These are phyloP conservation scores for Basidioascus undulatus DNA, from an alignment of 768 basidiomycete genomes.

Conservation along the genomic window DNA sequence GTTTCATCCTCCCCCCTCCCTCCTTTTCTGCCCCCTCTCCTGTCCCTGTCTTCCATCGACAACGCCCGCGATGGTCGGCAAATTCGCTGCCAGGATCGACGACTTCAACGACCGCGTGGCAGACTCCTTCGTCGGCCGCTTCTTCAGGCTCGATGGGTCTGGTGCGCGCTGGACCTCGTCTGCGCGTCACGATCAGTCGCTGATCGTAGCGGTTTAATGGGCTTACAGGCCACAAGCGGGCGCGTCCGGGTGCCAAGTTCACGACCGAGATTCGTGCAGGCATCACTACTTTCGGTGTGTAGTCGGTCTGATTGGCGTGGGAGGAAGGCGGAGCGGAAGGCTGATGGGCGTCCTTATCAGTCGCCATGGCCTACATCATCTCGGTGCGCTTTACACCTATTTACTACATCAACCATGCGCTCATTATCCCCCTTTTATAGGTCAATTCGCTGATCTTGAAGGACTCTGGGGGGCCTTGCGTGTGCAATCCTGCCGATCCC, in stretches of 20 bases:
- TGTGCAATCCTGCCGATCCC: conserved; percentile 29
- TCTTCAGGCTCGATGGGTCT: conserved; percentile 50
- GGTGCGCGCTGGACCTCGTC: conserved; percentile 22
- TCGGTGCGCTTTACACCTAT: conserved; percentile 11
- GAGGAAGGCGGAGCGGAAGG: conserved; percentile 23
- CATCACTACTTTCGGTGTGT: conserved; percentile 53
- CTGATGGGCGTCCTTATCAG: too few species aligned
- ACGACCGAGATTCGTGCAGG: conserved; percentile 59
- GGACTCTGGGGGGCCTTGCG: conserved; percentile 58
- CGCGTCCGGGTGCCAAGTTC: conserved; percentile 3
- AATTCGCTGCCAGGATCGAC: too few species aligned
- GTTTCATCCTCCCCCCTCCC: too few species aligned
- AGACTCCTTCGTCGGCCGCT: conserved; percentile 28
- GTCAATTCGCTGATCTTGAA: conserved; percentile 62
- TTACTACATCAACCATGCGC: neutral
- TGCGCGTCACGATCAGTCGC: too few species aligned
- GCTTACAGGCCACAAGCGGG: conserved; percentile 20
- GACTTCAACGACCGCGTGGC: conserved; percentile 21
- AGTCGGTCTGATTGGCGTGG: conserved; percentile 3
- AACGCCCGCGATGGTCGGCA: too few species aligned
- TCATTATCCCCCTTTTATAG: conserved; percentile 25
- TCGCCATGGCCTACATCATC: conserved; percentile 67
- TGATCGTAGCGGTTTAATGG: conserved; percentile 7
- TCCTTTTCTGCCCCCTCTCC: too few species aligned
- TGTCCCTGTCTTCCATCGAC: too few species aligned